phyloP scores from a whole-genome alignment of 495 filamentous ascomycete species.

The Cercophora sp. region DNA sequence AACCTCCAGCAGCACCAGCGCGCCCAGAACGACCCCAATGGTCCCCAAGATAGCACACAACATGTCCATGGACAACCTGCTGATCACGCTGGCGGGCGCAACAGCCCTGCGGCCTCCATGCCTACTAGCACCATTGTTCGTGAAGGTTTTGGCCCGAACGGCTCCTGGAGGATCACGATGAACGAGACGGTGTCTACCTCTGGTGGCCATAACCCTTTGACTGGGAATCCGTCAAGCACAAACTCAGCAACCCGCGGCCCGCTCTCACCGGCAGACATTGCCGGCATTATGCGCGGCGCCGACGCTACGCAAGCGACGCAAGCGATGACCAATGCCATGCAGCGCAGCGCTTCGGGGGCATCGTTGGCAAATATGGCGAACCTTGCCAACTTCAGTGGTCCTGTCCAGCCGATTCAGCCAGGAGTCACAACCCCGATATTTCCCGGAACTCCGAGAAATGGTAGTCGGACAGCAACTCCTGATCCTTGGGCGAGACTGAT shows the following conservation, averaged over 20 bases:
- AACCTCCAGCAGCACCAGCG: constrained; percentile 3
- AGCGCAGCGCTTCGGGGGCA: constrained; percentile 43
- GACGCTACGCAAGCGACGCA: constrained; percentile 40
- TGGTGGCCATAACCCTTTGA: constrained; percentile 2
- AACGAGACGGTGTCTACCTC: constrained; percentile 19
- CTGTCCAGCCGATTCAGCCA: constrained; percentile 35
- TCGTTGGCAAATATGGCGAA: constrained; percentile 32
- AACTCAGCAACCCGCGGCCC: constrained; percentile 13
- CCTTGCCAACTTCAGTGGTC: constrained; percentile 24
- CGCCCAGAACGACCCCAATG: no score
- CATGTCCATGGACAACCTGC: neutral
- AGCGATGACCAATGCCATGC: constrained; percentile 44
- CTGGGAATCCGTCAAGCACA: constrained; percentile 7
- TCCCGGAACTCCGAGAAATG: constrained; percentile 30
- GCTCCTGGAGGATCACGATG: constrained; percentile 26
- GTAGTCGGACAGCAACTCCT: constrained; percentile 41
- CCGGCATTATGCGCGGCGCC: constrained; percentile 38
- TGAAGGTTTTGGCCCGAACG: constrained; percentile 26
- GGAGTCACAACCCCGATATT: constrained; percentile 39
- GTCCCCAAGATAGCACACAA: no score
- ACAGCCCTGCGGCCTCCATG: constrained; percentile 16
- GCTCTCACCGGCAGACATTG: constrained; percentile 30
- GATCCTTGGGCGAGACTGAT: constrained; percentile 28
- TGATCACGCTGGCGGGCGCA: constrained; percentile 8
- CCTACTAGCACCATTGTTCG: constrained; percentile 19